Base-by-base conservation (phyloP, 768 basidiomycete genomes). In the Crepidotus variabilis region DNA sequence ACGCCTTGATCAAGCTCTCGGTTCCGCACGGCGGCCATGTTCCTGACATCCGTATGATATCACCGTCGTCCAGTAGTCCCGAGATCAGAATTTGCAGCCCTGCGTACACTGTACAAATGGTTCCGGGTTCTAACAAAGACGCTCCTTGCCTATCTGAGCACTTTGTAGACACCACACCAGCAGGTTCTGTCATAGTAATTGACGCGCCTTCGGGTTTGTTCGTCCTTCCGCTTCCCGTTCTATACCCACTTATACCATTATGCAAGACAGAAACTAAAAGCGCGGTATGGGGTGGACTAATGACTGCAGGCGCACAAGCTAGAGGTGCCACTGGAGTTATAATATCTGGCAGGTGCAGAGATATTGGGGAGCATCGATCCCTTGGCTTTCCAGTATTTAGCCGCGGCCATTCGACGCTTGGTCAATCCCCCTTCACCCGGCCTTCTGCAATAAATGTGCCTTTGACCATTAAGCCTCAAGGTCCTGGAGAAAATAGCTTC, bases 241-340 rank as follows among this genome's bases (percentile, higher is more conserved):
- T 59, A 55, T 45, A 50, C 61, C 54, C 61, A 56, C 63, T 63
- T 52, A 70, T 55, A 55, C 54, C 11, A 51, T 35, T 49, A 55
- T 35, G 51, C 20, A 50, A 43, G 36, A 24, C 67, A 87, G 90
- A 84, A 54, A 74, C 78, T 23, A 88, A 87, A 70, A 88, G 85
- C 62, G 92, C 92, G 3, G 90, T 93, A 6, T 96, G 94, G 94
- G 93, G 94, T 21, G 93, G 94, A 18, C 82, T 92, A 50, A 92
- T 94, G 92, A 86, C 91, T 10, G 89, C 90, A 0, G 91, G 91
- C 20, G 93, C 93, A 1, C 81, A 84, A 65, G 80, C 83, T 11
- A 84, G 86, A 55, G 80, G 80, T 18, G 86, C 85, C 11, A 73
- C 75, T 21, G 94, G 91, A 10, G 91, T 88, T 47, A 75, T 96